Evolutionary conservation across 768 basidiomycete genomes (phyloP), one percentile per base, ranked within the genome.

Genomic region (Lentinula sp.): DNA sequence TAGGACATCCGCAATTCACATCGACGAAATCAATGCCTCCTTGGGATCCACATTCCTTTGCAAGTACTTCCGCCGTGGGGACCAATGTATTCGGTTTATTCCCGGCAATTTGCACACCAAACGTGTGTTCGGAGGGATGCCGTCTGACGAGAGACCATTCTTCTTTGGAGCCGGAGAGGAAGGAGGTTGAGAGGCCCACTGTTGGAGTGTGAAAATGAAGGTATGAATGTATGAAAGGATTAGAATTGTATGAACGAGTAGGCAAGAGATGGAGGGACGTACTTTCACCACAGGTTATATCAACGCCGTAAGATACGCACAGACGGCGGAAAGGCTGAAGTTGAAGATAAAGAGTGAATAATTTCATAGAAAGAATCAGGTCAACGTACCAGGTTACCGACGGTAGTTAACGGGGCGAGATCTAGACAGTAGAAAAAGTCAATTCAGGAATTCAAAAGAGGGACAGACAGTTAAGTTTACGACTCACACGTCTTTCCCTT

Each of bases 211-310:
- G 23, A 2, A 23, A 9, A 48, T 23, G 46, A n/a, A 23, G 5
- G 18, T 45, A 48, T 6, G 45, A n/a, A 23, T 16, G 18, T 45
- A 48, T 6, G 45, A 46, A 53, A 41, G 46, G 65, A 33, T 49
- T n/a, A 37, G 60, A 23, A 28, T 28, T 28, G 35, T 42, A 32
- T 16, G 7, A 46, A 48, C 8, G 3, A 37, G 32, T 33, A 20
- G 32, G 16, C 41, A 28, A 50, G 8, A 15, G 68, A 52, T 28
- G 28, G 28, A 3, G 28, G 28, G 20, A 7, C 82, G 58, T 67
- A 91, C 90, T 98, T 74, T 98, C 96, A 28, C 94, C 93, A 64
- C 93, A 95, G 3, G 95, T 96, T 66, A 98, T 97, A 64, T 96
- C 95, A 2, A 90, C 93, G 13, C 96, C 96, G 61, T 90, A 86